Conservation (phyloP, 2,329 filamentous ascomycete genomes). For the Talaromyces sp. region DNA sequence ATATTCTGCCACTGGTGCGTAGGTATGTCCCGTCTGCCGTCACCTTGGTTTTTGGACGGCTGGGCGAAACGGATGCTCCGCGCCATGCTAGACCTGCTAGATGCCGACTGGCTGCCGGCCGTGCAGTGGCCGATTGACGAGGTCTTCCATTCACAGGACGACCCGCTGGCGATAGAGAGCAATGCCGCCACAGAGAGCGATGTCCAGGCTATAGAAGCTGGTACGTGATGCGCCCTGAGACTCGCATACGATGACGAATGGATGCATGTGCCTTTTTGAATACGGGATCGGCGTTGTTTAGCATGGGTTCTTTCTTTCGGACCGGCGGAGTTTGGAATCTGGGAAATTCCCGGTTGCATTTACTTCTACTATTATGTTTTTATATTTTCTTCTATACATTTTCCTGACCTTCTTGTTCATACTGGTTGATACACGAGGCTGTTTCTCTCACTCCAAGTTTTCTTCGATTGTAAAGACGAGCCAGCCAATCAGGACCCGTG, state of each 20-base stretch:
- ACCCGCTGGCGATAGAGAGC: not conserved
- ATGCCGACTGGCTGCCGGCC: constrained; percentile 7
- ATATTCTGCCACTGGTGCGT: constrained; percentile 11
- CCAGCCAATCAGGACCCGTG: not conserved
- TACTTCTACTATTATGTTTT: no score
- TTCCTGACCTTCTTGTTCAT: no score
- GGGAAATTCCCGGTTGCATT: not conserved
- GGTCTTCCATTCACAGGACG: not conserved
- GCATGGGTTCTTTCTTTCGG: no score
- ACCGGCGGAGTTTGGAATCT: not conserved
- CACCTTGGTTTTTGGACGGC: constrained; percentile 8
- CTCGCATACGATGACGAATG: not conserved
- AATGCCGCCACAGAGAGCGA: not conserved
- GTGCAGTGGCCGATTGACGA: constrained; percentile 8
- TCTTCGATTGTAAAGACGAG: not conserved
- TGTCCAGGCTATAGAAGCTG: not conserved
- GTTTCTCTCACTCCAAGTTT: no score
- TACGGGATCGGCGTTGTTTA: not conserved
- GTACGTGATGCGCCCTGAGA: not conserved
- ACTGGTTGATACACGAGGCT: no score
- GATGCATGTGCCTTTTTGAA: not conserved
- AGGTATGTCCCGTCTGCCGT: constrained; percentile 7
- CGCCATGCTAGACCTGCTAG: constrained; percentile 9
- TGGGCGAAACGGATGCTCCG: constrained; percentile 10
- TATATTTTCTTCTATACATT: not conserved